These are phyloP conservation scores for Lyophyllum decastes DNA, from an alignment of 768 basidiomycete species.

Conservation along the genomic window DNA sequence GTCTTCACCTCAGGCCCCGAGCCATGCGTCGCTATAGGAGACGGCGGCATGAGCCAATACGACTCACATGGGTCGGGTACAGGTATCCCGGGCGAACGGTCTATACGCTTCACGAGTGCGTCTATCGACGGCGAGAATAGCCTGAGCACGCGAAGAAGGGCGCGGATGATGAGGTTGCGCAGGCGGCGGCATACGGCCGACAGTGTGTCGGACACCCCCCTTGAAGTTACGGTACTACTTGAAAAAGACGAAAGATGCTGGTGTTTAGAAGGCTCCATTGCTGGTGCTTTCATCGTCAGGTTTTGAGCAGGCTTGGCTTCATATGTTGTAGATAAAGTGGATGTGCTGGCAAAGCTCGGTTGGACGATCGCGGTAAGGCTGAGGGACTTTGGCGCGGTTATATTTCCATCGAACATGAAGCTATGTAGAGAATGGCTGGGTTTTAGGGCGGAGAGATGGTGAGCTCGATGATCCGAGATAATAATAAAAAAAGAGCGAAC, in stretches of 20 bases:
- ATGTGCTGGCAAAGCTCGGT: neutral
- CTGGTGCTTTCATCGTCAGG: neutral
- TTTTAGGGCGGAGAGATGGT: neutral
- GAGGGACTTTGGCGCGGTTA: neutral
- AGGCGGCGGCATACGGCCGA: constrained; percentile 7
- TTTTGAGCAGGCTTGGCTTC: neutral
- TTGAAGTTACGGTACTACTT: no score
- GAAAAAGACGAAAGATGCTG: neutral
- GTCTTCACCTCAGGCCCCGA: constrained; percentile 20
- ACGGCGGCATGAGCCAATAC: constrained; percentile 64
- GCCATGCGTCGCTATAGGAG: constrained; percentile 42
- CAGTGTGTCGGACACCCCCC: neutral
- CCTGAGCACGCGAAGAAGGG: constrained; percentile 18
- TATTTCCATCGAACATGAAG: neutral
- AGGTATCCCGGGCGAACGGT: constrained; percentile 57
- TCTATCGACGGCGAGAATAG: constrained; percentile 22
- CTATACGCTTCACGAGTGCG: constrained; percentile 27
- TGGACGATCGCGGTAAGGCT: neutral
- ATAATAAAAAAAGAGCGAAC: neutral
- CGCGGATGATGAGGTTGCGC: constrained; percentile 19
- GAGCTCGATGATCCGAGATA: neutral
- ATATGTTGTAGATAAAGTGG: neutral
- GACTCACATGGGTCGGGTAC: constrained; percentile 52
- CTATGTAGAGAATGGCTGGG: neutral
- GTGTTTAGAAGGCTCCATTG: neutral